Evolutionary conservation across 179 eudicot genomes (phyloP).

Genomic region (Spergularia azorica): DNA sequence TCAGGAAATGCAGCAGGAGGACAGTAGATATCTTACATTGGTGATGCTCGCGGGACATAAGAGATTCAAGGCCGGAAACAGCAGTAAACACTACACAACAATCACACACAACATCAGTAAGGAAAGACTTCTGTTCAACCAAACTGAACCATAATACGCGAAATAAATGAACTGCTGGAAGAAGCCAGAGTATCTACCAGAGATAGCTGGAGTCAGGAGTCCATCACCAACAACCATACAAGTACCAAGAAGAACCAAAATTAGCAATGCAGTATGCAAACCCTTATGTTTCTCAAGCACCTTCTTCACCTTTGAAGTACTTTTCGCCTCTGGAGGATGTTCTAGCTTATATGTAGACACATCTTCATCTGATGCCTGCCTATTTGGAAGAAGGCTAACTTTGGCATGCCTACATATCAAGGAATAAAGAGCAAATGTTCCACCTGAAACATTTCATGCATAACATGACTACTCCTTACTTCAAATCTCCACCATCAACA

Average conservation of each 20-base stretch:
- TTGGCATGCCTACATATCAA: conserved; percentile 90
- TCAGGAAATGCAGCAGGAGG: not conserved
- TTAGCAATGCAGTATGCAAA: conserved; percentile 72
- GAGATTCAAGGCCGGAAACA: conserved; percentile 84
- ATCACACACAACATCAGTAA: conserved; percentile 23
- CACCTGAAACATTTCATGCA: conserved; percentile 53
- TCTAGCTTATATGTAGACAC: conserved; percentile 81
- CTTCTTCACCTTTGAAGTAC: conserved; percentile 52
- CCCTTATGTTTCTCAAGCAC: conserved; percentile 68
- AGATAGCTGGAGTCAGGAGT: conserved; percentile 83
- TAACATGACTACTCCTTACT: not conserved
- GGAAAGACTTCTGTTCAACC: not conserved
- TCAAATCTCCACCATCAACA: not conserved
- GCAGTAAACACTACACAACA: conserved; percentile 69
- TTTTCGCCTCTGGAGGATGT: conserved; percentile 62
- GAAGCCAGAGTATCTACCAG: conserved; percentile 45
- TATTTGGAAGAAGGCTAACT: conserved; percentile 84
- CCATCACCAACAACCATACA: conserved; percentile 97
- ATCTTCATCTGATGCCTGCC: conserved; percentile 79
- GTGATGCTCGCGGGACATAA: conserved; percentile 76
- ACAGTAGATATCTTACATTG: conserved; percentile 57
- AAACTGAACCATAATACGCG: not conserved
- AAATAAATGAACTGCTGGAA: not conserved
- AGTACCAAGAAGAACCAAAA: conserved; percentile 86
- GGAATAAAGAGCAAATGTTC: conserved; percentile 93